A percentile compares a stretch with the other conserved stretches of the same genome.
Conservation (phyloP, 164 flowering plant species). For the Platanus orientalis region DNA sequence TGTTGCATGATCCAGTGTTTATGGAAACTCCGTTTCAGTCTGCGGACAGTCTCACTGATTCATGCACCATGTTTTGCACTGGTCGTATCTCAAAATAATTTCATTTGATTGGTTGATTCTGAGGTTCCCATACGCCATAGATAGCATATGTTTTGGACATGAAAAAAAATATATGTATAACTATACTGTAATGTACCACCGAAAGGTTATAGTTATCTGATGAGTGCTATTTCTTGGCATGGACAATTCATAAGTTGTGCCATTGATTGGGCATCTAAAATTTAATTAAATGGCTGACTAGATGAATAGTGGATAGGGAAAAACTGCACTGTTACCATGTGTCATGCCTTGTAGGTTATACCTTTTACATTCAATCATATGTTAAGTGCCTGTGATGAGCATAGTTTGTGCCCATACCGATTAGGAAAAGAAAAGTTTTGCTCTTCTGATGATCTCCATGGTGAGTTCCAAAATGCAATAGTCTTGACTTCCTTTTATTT, state of each 20-base stretch:
- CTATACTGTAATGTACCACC: neutral
- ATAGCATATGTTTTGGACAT: too few relatives aligned
- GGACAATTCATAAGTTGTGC: neutral
- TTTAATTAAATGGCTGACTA: neutral
- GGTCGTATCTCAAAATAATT: neutral
- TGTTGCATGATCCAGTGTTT: too few relatives aligned
- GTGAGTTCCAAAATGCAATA: neutral
- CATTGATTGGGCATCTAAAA: neutral
- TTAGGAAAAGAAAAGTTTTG: too few relatives aligned
- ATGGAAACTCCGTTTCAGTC: too few relatives aligned
- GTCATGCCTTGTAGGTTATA: too few relatives aligned
- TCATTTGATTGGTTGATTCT: too few relatives aligned
- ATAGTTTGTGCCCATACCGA: neutral
- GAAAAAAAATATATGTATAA: neutral
- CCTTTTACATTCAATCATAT: too few relatives aligned
- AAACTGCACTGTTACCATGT: neutral
- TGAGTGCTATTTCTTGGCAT: neutral
- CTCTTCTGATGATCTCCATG: neutral
- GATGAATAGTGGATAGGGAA: neutral
- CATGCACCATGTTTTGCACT: neutral
- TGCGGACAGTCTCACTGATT: neutral
- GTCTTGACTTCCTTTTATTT: constrained; percentile 1
- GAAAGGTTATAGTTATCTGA: neutral
- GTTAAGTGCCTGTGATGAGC: too few relatives aligned
- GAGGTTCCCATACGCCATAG: too few relatives aligned